These are phyloP conservation scores for Morella rubra DNA, from an alignment of 306 rosid genomes.

Conservation along the genomic window DNA sequence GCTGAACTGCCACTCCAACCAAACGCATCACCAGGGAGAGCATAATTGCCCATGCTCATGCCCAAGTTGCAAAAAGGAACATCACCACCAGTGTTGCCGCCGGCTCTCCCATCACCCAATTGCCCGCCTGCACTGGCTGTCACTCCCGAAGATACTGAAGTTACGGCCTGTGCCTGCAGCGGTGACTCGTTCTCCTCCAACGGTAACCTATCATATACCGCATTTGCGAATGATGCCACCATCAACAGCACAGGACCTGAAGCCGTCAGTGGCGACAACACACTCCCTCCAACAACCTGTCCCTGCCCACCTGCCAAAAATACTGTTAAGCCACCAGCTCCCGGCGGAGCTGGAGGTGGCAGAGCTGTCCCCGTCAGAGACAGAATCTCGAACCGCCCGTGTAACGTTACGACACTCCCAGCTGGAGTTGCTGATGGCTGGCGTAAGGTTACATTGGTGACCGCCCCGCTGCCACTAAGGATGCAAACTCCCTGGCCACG, in stretches of 20 bases:
- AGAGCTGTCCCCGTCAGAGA: constrained; percentile 38
- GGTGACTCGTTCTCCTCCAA: constrained; percentile 28
- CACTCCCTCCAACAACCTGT: constrained; percentile 44
- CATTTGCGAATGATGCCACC: constrained; percentile 44
- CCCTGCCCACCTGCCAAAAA: constrained; percentile 38
- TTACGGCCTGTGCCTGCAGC: constrained; percentile 6
- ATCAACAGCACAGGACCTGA: constrained; percentile 39
- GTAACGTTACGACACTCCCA: constrained; percentile 25
- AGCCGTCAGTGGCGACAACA: constrained; percentile 35
- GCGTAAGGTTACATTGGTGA: constrained; percentile 34
- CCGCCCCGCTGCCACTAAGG: constrained; percentile 35
- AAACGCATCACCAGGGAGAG: constrained; percentile 21
- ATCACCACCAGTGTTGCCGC: constrained; percentile 12
- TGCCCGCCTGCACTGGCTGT: constrained; percentile 14
- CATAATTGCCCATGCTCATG: constrained; percentile 23
- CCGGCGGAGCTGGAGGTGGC: constrained; percentile 42
- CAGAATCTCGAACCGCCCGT: constrained; percentile 39
- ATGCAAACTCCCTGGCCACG: constrained; percentile 40
- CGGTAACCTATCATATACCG: constrained; percentile 41
- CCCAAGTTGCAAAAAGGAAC: constrained; percentile 37
- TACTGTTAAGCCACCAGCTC: constrained; percentile 33
- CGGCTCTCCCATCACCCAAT: constrained; percentile 5
- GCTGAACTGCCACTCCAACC: constrained; percentile 30
- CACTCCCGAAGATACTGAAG: constrained; percentile 25
- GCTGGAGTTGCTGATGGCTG: constrained; percentile 31